Evolutionary conservation across 2,329 filamentous ascomycete species (phyloP).

Genomic region (Cladosporium sp.): DNA sequence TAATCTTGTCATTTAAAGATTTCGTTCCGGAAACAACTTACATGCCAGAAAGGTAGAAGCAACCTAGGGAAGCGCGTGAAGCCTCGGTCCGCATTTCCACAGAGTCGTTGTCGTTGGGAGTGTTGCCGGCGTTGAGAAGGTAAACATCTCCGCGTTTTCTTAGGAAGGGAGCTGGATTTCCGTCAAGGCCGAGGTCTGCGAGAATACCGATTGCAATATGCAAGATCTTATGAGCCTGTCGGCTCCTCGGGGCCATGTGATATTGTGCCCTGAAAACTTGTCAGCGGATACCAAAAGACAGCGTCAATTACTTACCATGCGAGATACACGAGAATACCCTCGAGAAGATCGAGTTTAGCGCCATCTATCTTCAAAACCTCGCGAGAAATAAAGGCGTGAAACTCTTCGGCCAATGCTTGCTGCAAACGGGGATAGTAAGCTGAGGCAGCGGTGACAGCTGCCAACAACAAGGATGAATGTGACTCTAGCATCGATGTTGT

Average conservation of each 20-base stretch:
- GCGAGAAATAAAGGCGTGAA: background rate
- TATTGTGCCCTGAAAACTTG: background rate
- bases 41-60: background rate
- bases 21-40: background rate
- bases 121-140: no score
- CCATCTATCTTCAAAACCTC: background rate
- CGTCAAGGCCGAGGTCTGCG: constrained; percentile 1
- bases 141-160: no score
- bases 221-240: background rate
- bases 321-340: constrained; percentile 3
- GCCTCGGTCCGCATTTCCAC: background rate
- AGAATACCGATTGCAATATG: constrained; percentile 5
- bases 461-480: background rate
- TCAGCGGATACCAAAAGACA: background rate
- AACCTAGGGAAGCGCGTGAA: background rate
- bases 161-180: background rate
- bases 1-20: no score
- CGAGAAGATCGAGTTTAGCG: background rate
- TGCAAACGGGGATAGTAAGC: background rate
- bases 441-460: background rate
- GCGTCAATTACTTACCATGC: background rate
- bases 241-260: constrained; percentile 5
- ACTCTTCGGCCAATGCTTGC: background rate
- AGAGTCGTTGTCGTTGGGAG: no score
- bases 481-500: background rate